Evolutionary conservation across 1,284 basidiomycete genomes (phyloP), one percentile per base, ranked within the genome.

Genomic region (Trichosporon inkin): DNA sequence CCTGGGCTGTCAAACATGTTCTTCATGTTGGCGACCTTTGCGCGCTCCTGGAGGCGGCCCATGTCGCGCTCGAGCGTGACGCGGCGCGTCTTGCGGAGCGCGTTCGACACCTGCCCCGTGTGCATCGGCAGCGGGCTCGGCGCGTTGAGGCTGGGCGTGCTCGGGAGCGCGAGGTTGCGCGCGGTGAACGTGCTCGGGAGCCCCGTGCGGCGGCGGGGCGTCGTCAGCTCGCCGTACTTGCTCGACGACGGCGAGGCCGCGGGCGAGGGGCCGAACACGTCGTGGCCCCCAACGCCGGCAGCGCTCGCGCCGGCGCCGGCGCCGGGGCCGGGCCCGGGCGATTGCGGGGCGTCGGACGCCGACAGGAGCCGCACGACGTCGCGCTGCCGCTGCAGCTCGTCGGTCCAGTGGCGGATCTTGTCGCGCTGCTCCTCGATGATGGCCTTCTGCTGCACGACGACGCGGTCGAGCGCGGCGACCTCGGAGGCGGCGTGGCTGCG

Each of bases 41-140:
- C 74, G 67, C 60, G 76, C 76, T 49, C 71, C 36, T 71, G 60
- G 39, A 78, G 57, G 10, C 65, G 58, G 54, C 75, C 70, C 40
- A 78, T 73, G 58, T 79, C 77, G 55, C 76, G 72, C 54, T 79
- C 77, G 28, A 79, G 75, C 11, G 77, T 78, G 11, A 74, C 60
- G 14, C 77, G 63, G 53, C 77, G 66, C 10, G 67, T 63, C 55
- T 70, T 73, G 49, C 71, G 68, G 13, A 62, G 47, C 3, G 65
- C 51, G 13, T 70, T 66, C 10, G 5, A 66, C 54, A 51, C 69
- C 74, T 62, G 64, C 62, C 37, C 66, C 62, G 58, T 71, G 53
- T 77, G 74, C 67, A 72, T 72, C 0, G 77, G 77, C 6, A 78
- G 62, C 19, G 77, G 75, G 2, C 63, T 63, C 20, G 71, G 71